phyloP scores from a whole-genome alignment of 768 basidiomycete genomes.

The Collybia mongolica region DNA sequence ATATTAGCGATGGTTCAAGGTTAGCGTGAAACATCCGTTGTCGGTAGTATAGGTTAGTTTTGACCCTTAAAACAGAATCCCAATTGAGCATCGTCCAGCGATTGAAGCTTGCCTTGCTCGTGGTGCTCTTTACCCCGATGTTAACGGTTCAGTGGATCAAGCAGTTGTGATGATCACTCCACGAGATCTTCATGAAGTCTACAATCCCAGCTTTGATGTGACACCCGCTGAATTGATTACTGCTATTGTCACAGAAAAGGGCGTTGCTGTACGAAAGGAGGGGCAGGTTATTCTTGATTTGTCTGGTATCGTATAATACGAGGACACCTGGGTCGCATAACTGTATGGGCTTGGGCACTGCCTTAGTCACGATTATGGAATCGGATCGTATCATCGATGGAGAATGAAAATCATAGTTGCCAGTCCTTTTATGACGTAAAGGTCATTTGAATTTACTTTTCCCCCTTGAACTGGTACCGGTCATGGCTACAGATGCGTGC shows the following conservation, averaged over 20 bases:
- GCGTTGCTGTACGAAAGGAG: slow-evolving; percentile 74
- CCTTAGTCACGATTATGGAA: no score
- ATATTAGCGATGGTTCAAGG: slow-evolving; percentile 67
- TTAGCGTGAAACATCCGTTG: slow-evolving; percentile 28
- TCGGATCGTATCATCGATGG: no score
- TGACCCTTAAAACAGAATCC: slow-evolving; percentile 49
- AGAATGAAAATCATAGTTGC: no score
- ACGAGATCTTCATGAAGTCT: slow-evolving; percentile 57
- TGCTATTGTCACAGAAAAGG: slow-evolving; percentile 95
- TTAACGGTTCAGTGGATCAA: slow-evolving; percentile 45
- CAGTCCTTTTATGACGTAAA: no score
- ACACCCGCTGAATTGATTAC: slow-evolving; percentile 92
- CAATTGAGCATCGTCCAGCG: slow-evolving; percentile 89
- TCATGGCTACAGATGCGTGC: slow-evolving; percentile 25
- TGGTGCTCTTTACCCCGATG: slow-evolving; percentile 67
- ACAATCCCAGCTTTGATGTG: slow-evolving; percentile 97
- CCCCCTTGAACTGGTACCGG: no score
- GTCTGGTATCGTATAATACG: slow-evolving; percentile 44
- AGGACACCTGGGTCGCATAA: no score
- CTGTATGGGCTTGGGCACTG: no score
- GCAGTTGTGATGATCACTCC: slow-evolving; percentile 87
- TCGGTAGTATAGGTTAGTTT: no score
- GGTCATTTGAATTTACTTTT: no score
- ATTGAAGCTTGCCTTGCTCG: slow-evolving; percentile 88
- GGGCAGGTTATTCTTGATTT: slow-evolving; percentile 66